Percentiles rank a stretch among this genome's conserved stretches.
Evolutionary conservation across 2,329 filamentous ascomycete genomes (phyloP).

Genomic region (Epichloe brachyelytri): DNA sequence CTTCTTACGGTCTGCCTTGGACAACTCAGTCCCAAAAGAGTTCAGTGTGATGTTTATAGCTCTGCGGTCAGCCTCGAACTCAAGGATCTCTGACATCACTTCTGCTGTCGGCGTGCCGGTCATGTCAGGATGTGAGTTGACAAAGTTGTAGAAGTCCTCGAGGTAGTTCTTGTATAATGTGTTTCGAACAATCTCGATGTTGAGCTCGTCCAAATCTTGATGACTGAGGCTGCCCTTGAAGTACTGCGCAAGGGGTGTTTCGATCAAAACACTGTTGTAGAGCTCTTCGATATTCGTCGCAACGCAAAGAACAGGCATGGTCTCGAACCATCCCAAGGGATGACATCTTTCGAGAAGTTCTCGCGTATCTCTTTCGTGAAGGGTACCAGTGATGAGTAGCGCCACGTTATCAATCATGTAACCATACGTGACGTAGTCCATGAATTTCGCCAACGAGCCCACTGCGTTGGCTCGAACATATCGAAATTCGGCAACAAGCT

Average conservation of each 20-base stretch:
- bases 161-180: conserved; percentile 99
- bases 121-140: conserved; percentile 81
- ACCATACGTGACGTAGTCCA: conserved; percentile 96
- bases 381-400: conserved; percentile 89
- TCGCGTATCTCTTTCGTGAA: conserved; percentile 92
- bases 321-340: conserved; percentile 96
- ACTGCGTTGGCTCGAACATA: conserved; percentile 91
- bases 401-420: conserved; percentile 99
- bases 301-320: conserved; percentile 93
- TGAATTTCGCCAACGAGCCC: conserved; percentile 83
- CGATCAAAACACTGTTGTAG: conserved; percentile 94
- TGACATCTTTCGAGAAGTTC: conserved; percentile 94
- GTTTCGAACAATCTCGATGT: conserved; percentile 98
- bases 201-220: conserved; percentile 94
- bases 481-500: conserved; percentile 93
- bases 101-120: conserved; percentile 79
- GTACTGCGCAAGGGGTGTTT: conserved; percentile 89
- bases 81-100: conserved; percentile 89
- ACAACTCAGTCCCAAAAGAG: conserved; percentile 92
- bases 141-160: conserved; percentile 91
- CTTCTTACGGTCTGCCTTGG: conserved; percentile 89
- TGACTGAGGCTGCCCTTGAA: conserved; percentile 96
- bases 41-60: conserved; percentile 99
- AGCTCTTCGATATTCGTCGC: conserved; percentile 97
- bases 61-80: conserved; percentile 92